phyloP scores from a whole-genome alignment of 148 eudicot species.

The Vaccinium macrocarpon region DNA sequence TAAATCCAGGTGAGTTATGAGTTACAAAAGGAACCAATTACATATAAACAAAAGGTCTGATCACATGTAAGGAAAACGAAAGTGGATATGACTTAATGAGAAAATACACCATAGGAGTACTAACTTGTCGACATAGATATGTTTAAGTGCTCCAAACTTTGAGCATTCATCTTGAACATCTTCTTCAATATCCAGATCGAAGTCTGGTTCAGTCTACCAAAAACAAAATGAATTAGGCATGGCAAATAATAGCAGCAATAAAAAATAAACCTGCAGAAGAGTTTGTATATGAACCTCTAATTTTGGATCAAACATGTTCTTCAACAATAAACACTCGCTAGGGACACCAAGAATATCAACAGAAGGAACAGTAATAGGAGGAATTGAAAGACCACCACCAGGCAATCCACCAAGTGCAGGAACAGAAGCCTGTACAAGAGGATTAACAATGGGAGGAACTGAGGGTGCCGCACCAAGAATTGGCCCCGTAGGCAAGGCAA shows the following conservation, averaged over 20 bases:
- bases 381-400: conserved; percentile 40
- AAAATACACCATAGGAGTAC: conserved; percentile 16
- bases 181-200: conserved; percentile 85
- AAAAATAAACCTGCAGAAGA: not conserved
- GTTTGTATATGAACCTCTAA: conserved; percentile 51
- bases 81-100: not conserved
- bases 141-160: conserved; percentile 64
- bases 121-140: conserved; percentile 79
- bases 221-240: conserved; percentile 13
- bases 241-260: conserved; percentile 4
- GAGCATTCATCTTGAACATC: conserved; percentile 77
- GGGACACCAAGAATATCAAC: conserved; percentile 67
- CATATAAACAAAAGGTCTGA: not conserved
- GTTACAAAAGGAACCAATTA: not conserved
- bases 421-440: conserved; percentile 33
- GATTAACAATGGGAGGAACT: conserved; percentile 32
- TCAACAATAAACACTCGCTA: conserved; percentile 78
- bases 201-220: conserved; percentile 74
- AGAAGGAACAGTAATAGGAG: conserved; percentile 46
- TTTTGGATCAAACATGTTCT: conserved; percentile 89
- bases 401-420: conserved; percentile 39
- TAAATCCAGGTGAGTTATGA: not conserved
- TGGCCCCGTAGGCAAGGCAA: conserved; percentile 35
- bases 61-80: not conserved
- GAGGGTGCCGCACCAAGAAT: conserved; percentile 35